These are phyloP conservation scores for Pichia nanzhaoensis DNA, from an alignment of 805 yeast genomes.

Conservation along the genomic window DNA sequence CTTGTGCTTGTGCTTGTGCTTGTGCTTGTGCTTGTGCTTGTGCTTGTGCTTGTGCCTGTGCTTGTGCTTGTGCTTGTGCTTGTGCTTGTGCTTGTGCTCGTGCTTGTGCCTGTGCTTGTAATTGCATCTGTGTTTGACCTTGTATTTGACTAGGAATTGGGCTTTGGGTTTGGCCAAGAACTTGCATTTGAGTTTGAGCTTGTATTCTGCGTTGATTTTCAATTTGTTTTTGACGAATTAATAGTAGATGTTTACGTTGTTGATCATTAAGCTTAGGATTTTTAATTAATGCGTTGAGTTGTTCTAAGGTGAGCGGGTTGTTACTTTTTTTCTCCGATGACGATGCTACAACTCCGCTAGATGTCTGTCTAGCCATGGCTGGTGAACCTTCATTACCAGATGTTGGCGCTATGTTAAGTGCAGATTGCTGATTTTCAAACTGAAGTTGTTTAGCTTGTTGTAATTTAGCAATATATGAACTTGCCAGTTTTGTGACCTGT, in stretches of 20 bases:
- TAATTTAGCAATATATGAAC: constrained; percentile 51
- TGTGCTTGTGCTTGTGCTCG: constrained; percentile 10
- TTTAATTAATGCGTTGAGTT: constrained; percentile 23
- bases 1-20: constrained; percentile 8
- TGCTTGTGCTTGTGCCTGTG: constrained; percentile 7
- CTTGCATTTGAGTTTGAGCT: constrained; percentile 13
- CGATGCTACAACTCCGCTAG: background rate
- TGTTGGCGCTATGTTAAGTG: background rate
- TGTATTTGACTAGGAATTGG: background rate
- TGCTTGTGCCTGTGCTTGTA: constrained; percentile 10
- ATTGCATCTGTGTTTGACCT: constrained; percentile 2
- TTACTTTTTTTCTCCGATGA: constrained; percentile 3
- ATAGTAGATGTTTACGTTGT: constrained; percentile 35
- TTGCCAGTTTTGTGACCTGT: constrained; percentile 61
- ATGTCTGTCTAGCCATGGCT: background rate
- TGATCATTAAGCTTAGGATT: constrained; percentile 38
- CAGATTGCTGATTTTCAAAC: constrained; percentile 17
- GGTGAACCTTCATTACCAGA: background rate
- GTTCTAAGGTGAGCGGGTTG: constrained; percentile 21
- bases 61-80: constrained; percentile 10
- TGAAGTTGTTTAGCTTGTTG: constrained; percentile 32
- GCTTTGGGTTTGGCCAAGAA: constrained; percentile 5
- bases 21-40: constrained; percentile 6
- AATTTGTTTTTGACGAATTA: constrained; percentile 23
- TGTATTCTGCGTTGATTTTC: constrained; percentile 25